Base-by-base conservation (phyloP, 2,329 filamentous ascomycete genomes). In the Botrytis deweyae region DNA sequence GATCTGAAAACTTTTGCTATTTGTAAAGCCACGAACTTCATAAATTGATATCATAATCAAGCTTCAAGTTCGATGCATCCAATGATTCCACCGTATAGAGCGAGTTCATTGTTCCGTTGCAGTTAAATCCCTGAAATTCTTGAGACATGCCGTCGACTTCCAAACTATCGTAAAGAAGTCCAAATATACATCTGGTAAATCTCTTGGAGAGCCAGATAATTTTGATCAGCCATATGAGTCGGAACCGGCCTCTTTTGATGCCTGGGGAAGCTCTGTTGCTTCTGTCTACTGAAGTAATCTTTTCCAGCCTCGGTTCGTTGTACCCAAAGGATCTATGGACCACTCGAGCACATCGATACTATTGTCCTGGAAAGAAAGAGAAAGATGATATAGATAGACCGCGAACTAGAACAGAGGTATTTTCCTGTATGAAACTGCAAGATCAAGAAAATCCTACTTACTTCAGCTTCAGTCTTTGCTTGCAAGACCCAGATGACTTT, bases 401-500 rank as follows among this genome's bases (percentile, higher is more conserved):
- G 44, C 16, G 63, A 58, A 59, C n/a, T 25, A 20, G n/a, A 29
- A 63, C 52, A 20, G 59, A 69, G 65, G 72, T 38, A 18, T 7
- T 29, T 22, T 58, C 18, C 10, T 9, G 65, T 40, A 42, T 52
- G 36, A 68, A 68, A 7, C 20, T 55, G 36, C 42, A 49, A 55
- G 49, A 42, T 42, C 20, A n/a, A 36, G 44, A 40, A 22, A 10
- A 44, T 33, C 58, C 25, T 68, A 76, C 83, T 76, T 83, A 90
- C 88, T 82, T 89, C 85, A 22, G 81, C 80, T 52, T 89, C 86
- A 72, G 83, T 83, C 7, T 83, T 82, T 5, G 89, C 88, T 79
- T 86, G 90, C 2, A 88, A 86, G 61, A 90, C 80, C 73, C 93
- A 85, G 36, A 90, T 77, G n/a, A 93, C 83, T 76, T 89, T 90